Base-by-base conservation (phyloP, 108 stramenopile species). In the Cyclotella baltica region DNA sequence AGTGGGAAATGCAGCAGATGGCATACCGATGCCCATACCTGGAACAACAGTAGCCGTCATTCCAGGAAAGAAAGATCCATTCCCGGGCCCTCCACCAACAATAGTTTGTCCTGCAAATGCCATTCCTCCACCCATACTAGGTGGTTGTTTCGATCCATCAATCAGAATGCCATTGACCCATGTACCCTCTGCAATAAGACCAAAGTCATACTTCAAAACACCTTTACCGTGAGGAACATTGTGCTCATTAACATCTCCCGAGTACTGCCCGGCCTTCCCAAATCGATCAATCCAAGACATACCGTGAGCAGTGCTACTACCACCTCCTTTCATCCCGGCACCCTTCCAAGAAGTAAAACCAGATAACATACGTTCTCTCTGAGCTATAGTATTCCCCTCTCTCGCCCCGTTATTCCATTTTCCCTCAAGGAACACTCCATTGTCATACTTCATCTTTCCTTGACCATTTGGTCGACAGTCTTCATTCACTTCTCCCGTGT, bases 281-380 rank as follows among this genome's bases (percentile, higher is more conserved):
- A 46, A 48, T 47, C 38, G 25, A 47, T 72, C 56, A 2, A 72
- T 59, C 71, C 71, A 72, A 38, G 59, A 30, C 59, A 72, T 59
- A 0, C 71, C 71, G 27, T 72, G 71, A 28, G 43, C 58, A 30
- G 46, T 36, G 0, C 62, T 72, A 25, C 62, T 72, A 29, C 67
- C 67, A 4, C 50, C 50, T 34, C 67, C 67, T 25, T 68, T 68
- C 20, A 6, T 19, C 15, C 27, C n/a, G 9, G 43, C 33, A 31
- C 74, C 63, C 35, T 75, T 55, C 63, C 63, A 75, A 2, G 63
- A 64, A 4, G 74, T 40, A 20, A 75, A 75, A 38, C 64, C 74
- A 6, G 74, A 65, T 56, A 66, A 35, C 18, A 75, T 38, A 6
- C 74, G 62, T 57, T 75, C 71, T 33, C 71, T 23, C 47, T 30